Base-by-base conservation (phyloP, 768 basidiomycete genomes). In the Ramaria sp. region DNA sequence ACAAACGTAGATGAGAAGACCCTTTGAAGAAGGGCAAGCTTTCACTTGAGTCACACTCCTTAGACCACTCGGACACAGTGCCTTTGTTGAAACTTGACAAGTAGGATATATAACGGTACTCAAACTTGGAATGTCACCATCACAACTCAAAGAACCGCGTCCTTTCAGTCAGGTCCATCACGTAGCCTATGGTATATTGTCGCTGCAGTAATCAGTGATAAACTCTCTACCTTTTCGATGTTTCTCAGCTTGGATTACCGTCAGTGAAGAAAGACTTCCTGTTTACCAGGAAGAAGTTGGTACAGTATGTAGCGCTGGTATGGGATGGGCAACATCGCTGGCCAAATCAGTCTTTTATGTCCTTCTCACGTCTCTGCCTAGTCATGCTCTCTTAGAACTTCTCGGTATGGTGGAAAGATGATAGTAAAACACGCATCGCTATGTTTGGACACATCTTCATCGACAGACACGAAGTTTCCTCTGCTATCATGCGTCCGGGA, bases 241-340 rank as follows among this genome's bases (percentile, higher is more conserved):
- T 5, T 85, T 85, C 66, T 81, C 81, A 13, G 83, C 84, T 22
- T 87, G 85, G 80, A 79, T 88, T 50, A 69, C 71, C 34, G 75
- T 72, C 38, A 74, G 78, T 30, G 77, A 74, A 4, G 59, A 70
- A 53, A 61, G 65, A 10, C 61, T 85, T 10, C 72, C 69, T 4
- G 82, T 85, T 64, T 78, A 81, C 63, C 65, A 81, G n/a, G 69
- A 75, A 7, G 71, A 75, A 5, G 65, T 83, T 52, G 58, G 62
- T 4, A 65, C 66, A 5, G 78, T 78, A 0, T 86, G 85, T 61
- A 52, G 38, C 15, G 51, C 25, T 9, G 86, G 82, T 82, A 78
- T 87, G 59, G 82, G 82, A 78, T 87, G 59, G 77, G 81, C 6
- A 76, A 83, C 55, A 72, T 77, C 48, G 69, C 69, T 24, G 82